Evolutionary conservation across 2,329 filamentous ascomycete genomes (phyloP), one percentile per base, ranked within the genome.

Genomic region (Coniochaeta hoffmannii): DNA sequence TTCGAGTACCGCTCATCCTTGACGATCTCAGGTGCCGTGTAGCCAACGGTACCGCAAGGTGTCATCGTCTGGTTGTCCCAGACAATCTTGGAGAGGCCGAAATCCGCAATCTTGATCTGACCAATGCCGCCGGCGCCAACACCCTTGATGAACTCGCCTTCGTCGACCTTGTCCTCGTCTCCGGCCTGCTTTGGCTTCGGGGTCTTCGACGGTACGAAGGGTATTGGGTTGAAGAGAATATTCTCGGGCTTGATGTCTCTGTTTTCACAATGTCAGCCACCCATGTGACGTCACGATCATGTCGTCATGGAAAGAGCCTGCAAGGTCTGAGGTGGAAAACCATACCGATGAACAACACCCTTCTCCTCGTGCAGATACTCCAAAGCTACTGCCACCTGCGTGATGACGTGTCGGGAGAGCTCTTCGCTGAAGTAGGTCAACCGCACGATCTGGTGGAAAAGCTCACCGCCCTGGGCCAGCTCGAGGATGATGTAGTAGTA

Each of bases 201-300:
- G 54, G 85, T 77, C 68, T 86, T 93, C 6, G 89, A 87, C 0
- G 92, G 89, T 19, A 95, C 72, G 60, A 94, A 86, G 0, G 90
- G 87, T 57, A 86, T 89, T 4, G 92, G 93, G 63, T 90, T 89
- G 73, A 97, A 99, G 3, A 99, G 77, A 55, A 99, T 85, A 66
- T 99, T 99, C 72, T 99, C 94, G 0, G 94, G 94, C 73, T 99
- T 99, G 74, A 99, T 99, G 69, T 97, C 92, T 71, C 91, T 97
- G 66, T 56, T 44, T 28, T 19, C 9, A 32, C 49, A 51, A 28
- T 49, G 30, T 32, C 28, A 17, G 35, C n/a, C 12, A 50, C 32
- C 34, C 14, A 32, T 31, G 17, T 41, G 50, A 51, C 55, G 44
- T 32, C n/a, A 36, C 53, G 28, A 41, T n/a, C n/a, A n/a, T n/a